Evolutionary conservation across 2,329 filamentous ascomycete species (phyloP).

Genomic region (Teratosphaeria epicoccoides): DNA sequence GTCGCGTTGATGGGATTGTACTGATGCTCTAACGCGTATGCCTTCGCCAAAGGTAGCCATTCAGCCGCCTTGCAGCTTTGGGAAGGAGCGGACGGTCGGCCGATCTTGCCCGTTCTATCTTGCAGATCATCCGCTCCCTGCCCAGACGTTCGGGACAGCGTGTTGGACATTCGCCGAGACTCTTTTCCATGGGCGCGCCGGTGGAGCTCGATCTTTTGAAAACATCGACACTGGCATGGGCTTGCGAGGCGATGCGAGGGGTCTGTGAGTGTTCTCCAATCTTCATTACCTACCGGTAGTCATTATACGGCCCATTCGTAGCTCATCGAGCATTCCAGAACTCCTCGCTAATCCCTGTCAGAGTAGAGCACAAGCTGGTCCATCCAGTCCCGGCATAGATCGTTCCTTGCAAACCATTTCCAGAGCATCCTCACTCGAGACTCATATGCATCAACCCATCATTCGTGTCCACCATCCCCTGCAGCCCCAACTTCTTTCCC

Average conservation of each 20-base stretch:
- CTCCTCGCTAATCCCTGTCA: background rate
- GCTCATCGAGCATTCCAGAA: background rate
- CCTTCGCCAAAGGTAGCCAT: background rate
- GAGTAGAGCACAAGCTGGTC: background rate
- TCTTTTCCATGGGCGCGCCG: too few species aligned
- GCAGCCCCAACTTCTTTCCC: conserved; percentile 59
- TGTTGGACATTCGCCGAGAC: too few species aligned
- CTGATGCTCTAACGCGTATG: too few species aligned
- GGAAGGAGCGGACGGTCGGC: background rate
- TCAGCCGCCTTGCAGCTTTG: background rate
- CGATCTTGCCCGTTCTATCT: background rate
- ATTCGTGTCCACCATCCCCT: conserved; percentile 92
- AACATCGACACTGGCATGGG: too few species aligned
- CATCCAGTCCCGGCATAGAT: too few species aligned
- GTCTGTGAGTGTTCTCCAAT: too few species aligned
- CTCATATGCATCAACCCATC: conserved; percentile 96
- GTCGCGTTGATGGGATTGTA: too few species aligned
- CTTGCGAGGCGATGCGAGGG: too few species aligned
- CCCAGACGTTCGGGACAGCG: background rate
- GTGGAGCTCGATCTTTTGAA: too few species aligned
- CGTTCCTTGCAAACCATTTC: too few species aligned
- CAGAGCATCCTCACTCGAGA: conserved; percentile 56
- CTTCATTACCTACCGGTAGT: background rate
- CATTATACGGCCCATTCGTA: background rate
- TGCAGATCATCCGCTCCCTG: background rate